phyloP scores from a whole-genome alignment of 2,329 filamentous ascomycete genomes.

The Trichoderma aggressivum region DNA sequence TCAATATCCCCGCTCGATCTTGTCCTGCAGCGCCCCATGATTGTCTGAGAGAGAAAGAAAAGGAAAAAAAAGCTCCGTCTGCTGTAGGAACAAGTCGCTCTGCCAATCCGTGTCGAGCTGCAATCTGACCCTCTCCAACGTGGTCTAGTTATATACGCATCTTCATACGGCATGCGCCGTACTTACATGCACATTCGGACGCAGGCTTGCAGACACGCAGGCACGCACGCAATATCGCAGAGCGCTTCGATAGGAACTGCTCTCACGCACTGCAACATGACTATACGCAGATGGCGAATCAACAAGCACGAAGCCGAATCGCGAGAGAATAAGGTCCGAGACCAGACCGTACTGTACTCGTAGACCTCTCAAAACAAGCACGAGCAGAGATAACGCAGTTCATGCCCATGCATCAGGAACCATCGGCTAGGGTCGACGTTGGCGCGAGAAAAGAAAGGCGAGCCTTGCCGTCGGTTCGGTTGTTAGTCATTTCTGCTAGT shows the following conservation, averaged over 20 bases:
- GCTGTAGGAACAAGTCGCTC: not conserved
- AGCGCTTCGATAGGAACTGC: not conserved
- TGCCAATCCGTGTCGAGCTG: not conserved
- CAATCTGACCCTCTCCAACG: not conserved
- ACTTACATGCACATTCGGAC: not conserved
- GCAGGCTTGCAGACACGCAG: slow-evolving; percentile 9
- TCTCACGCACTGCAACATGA: not conserved
- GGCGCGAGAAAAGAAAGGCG: not conserved
- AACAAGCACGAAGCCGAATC: not conserved
- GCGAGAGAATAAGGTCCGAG: not conserved
- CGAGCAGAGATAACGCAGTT: not conserved
- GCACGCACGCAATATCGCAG: not conserved
- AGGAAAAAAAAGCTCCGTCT: not conserved
- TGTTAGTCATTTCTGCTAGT: not conserved
- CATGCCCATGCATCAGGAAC: not conserved
- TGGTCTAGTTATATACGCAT: not conserved
- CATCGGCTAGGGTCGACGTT: not conserved
- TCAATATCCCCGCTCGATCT: not conserved
- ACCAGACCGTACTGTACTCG: not conserved
- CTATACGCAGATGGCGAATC: not conserved
- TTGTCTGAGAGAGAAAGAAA: not conserved
- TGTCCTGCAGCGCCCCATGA: not conserved
- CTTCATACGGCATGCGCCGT: not conserved
- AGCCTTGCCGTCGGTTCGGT: not conserved
- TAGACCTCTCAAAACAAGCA: not conserved